Conservation (phyloP, 768 basidiomycete genomes). For the Termitomyces titanicus region DNA sequence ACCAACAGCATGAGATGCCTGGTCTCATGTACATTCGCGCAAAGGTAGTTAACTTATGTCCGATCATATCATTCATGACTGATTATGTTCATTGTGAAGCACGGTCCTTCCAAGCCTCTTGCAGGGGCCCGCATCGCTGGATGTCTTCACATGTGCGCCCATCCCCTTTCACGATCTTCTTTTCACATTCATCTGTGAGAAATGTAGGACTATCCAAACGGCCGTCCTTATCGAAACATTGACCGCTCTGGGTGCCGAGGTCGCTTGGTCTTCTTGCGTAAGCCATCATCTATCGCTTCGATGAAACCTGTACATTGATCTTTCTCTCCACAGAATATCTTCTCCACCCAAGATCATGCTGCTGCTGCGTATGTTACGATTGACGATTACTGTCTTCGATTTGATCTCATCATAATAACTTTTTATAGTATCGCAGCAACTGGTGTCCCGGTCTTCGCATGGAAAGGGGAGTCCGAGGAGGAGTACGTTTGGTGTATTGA, state of each 20-base stretch:
- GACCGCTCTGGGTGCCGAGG: slow-evolving; percentile 91
- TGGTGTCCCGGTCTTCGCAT: slow-evolving; percentile 97
- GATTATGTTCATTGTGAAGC: slow-evolving; percentile 42
- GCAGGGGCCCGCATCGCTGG: slow-evolving; percentile 95
- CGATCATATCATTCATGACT: slow-evolving; percentile 14
- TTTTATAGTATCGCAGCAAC: slow-evolving; percentile 85
- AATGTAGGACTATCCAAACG: slow-evolving; percentile 90
- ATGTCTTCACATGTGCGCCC: slow-evolving; percentile 89
- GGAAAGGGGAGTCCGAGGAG: slow-evolving; percentile 99
- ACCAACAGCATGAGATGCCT: slow-evolving; percentile 82
- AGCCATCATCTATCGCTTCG: slow-evolving; percentile 23
- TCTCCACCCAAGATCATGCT: slow-evolving; percentile 99
- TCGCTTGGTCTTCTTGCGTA: slow-evolving; percentile 98
- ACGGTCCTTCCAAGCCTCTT: slow-evolving; percentile 78
- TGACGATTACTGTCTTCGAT: neutral
- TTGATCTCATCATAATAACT: slow-evolving; percentile 2
- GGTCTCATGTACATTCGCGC: slow-evolving; percentile 90
- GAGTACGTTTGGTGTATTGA: slow-evolving; percentile 99
- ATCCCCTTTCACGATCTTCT: slow-evolving; percentile 1
- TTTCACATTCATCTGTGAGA: slow-evolving; percentile 1
- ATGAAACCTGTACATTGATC: neutral
- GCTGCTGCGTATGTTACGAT: slow-evolving; percentile 77
- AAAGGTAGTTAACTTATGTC: slow-evolving; percentile 51
- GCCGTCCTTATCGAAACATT: slow-evolving; percentile 99
- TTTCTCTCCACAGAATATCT: slow-evolving; percentile 74